Evolutionary conservation across 495 filamentous ascomycete genomes (phyloP), one percentile per base, ranked within the genome.

Genomic region (Halenospora varia): DNA sequence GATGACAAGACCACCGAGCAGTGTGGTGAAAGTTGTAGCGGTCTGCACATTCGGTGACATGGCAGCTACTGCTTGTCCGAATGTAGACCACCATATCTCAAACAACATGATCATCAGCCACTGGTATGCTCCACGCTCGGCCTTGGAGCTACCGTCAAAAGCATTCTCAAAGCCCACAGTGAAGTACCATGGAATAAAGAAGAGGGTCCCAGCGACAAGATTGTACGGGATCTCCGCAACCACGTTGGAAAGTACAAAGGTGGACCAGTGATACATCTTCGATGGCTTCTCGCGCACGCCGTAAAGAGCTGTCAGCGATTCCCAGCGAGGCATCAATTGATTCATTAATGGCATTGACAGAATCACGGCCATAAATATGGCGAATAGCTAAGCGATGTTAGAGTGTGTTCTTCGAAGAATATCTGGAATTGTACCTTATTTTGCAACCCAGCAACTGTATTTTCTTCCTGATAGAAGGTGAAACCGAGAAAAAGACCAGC

Each of bases 251-350:
- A 89, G 70, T 77, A 93, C 88, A 67, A 95, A 93, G 23, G 85
- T 83, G 63, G 84, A 76, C 83, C 90, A 93, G 22, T 82, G 77
- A 68, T 94, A 96, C 2, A 85, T 83, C 68, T 91, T 92, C 49
- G 87, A 88, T 0, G 87, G 89, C 3, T 89, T 84, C 69, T 96
- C 91, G 19, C 90, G 87, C 13, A 83, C 84, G 66, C 95, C 91
- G 68, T 91, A 96, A 0, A 95, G 74, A 0, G 81, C 29, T 35
- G 75, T 48, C 91, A 84, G 65, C 92, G 87, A 10, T 80, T 79
- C 4, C 6, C 4, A 35, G 4, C 29, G 29, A 35, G 29, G 29
- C 29, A 6, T 4, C 6, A 35, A 13, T 35, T 4, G 6, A 35
- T 35, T 35, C 6, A 35, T 35, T 35, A 35, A 35, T 35, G 4